A percentile compares a stretch with the other conserved stretches of the same genome.
Evolutionary conservation across 495 filamentous ascomycete genomes (phyloP).

Genomic region (Hyaloscypha hepaticicola): DNA sequence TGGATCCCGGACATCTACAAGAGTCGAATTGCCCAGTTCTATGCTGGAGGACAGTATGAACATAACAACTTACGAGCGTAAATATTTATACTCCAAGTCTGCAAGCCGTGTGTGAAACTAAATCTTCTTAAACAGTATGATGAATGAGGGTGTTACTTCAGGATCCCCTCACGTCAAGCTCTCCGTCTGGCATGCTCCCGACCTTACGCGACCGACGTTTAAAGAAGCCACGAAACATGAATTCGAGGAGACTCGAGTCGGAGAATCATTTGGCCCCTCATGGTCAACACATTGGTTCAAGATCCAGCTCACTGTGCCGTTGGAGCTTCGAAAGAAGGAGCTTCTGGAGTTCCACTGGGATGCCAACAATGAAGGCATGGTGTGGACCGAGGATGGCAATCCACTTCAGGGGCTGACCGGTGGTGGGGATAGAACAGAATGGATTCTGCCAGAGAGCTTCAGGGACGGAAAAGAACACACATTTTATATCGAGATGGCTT

Average conservation of each 20-base stretch:
- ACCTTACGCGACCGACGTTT: slow-evolving; percentile 81
- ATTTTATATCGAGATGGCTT: slow-evolving; percentile 97
- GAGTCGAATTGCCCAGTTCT: slow-evolving; percentile 80
- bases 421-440: slow-evolving; percentile 85
- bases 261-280: slow-evolving; percentile 82
- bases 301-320: slow-evolving; percentile 72
- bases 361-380: slow-evolving; percentile 82
- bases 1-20: slow-evolving; percentile 86
- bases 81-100: not conserved
- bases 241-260: slow-evolving; percentile 73
- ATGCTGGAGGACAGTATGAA: slow-evolving; percentile 75
- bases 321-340: slow-evolving; percentile 65
- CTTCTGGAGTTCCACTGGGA: slow-evolving; percentile 95
- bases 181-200: slow-evolving; percentile 80
- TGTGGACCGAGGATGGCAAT: slow-evolving; percentile 85
- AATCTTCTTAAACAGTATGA: slow-evolving; percentile 50
- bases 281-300: slow-evolving; percentile 99
- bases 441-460: slow-evolving; percentile 79
- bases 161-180: slow-evolving; percentile 79
- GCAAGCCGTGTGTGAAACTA: not conserved
- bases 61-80: slow-evolving; percentile 70
- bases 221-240: slow-evolving; percentile 79
- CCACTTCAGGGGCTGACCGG: slow-evolving; percentile 92
- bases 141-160: slow-evolving; percentile 70
- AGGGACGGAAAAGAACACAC: slow-evolving; percentile 82